These are phyloP conservation scores for Sistotremastrum niveocremeum DNA, from an alignment of 768 basidiomycete genomes.

Conservation along the genomic window DNA sequence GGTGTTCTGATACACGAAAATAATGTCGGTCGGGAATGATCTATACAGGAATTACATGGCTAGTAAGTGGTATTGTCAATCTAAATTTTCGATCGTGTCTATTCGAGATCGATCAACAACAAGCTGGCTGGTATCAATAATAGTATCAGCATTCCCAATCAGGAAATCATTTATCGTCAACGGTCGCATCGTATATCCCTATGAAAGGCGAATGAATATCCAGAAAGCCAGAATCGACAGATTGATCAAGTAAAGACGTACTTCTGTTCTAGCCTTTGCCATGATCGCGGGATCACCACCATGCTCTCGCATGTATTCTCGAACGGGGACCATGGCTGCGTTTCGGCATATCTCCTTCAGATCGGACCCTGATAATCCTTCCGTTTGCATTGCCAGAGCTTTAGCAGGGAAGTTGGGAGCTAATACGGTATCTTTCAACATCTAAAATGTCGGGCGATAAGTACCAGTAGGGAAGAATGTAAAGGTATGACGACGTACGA, in stretches of 20 bases:
- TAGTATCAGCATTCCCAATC: not conserved
- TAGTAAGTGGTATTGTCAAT: no score
- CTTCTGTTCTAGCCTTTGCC: slow-evolving; percentile 29
- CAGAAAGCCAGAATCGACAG: not conserved
- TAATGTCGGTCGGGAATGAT: no score
- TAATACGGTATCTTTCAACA: slow-evolving; percentile 69
- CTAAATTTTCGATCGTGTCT: no score
- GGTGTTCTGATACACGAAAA: no score
- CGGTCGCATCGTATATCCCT: slow-evolving; percentile 74
- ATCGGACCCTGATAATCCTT: slow-evolving; percentile 80
- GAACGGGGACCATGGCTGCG: slow-evolving; percentile 86
- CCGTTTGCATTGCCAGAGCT: slow-evolving; percentile 50
- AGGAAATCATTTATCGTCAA: slow-evolving; percentile 60
- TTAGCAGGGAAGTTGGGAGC: slow-evolving; percentile 47
- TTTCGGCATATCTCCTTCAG: slow-evolving; percentile 84
- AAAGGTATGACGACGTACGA: slow-evolving; percentile 35
- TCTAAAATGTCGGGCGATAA: slow-evolving; percentile 28
- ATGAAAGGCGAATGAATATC: not conserved
- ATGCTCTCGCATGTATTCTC: slow-evolving; percentile 56
- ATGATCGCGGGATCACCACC: slow-evolving; percentile 35
- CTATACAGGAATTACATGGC: no score
- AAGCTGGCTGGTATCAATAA: no score
- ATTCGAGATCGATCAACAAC: no score
- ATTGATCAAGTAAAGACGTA: slow-evolving; percentile 14
- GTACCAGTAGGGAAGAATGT: not conserved